Evolutionary conservation across 768 basidiomycete species (phyloP).

Genomic region (Kwoniella heveanensis): DNA sequence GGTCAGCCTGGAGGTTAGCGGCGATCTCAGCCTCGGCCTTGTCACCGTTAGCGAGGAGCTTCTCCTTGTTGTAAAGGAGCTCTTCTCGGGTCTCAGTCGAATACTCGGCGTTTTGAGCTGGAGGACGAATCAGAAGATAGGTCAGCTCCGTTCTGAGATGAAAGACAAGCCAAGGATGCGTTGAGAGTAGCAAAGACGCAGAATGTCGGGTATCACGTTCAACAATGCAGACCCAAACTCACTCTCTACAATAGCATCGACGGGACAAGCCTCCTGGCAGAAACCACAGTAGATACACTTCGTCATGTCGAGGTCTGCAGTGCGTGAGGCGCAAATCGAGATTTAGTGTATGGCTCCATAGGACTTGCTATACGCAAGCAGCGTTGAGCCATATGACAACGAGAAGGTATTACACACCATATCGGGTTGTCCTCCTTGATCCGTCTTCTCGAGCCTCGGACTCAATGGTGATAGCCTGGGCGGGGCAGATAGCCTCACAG

Average conservation of each 20-base stretch:
- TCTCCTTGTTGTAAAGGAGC: slow-evolving; percentile 98
- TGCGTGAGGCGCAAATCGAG: background rate
- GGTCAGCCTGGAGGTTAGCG: slow-evolving; percentile 67
- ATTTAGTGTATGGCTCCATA: background rate
- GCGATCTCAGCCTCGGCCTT: slow-evolving; percentile 96
- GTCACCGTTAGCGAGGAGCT: slow-evolving; percentile 93
- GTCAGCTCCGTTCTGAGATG: background rate
- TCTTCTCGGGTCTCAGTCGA: slow-evolving; percentile 98
- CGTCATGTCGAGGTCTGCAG: slow-evolving; percentile 95
- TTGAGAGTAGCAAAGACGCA: background rate
- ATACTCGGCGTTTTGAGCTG: slow-evolving; percentile 97
- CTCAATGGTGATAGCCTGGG: slow-evolving; percentile 99
- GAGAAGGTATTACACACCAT: slow-evolving; percentile 63
- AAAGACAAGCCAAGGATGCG: too few relatives aligned
- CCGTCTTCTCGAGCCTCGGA: slow-evolving; percentile 95
- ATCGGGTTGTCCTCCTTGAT: slow-evolving; percentile 94
- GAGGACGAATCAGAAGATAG: background rate
- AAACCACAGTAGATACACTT: slow-evolving; percentile 99
- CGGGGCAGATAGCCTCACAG: slow-evolving; percentile 98
- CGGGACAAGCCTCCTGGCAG: slow-evolving; percentile 99
- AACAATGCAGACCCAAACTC: slow-evolving; percentile 51
- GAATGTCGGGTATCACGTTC: too few relatives aligned
- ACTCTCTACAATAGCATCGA: slow-evolving; percentile 99
- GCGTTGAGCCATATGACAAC: too few relatives aligned
- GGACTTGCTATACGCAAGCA: background rate